Percentiles rank a stretch among this genome's conserved stretches.
Conservation (phyloP, 2,329 filamentous ascomycete genomes). For the Cladophialophora immunda region DNA sequence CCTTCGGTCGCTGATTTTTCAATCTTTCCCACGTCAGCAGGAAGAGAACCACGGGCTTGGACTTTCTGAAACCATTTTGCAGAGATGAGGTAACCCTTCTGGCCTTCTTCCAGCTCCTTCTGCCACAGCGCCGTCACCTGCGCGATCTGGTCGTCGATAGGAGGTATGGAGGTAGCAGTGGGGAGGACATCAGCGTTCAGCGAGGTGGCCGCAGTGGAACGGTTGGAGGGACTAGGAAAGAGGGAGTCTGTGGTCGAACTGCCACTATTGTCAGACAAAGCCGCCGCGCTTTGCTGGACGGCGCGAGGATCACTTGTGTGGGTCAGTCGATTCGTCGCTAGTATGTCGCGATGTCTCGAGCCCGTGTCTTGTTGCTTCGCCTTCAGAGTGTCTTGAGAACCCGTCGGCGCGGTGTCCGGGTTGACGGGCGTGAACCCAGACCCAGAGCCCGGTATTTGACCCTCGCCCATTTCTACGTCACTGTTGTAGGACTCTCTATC, state of each 20-base stretch:
- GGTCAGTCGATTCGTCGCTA: conserved; percentile 29
- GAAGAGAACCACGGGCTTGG: conserved; percentile 69
- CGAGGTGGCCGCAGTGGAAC: conserved; percentile 46
- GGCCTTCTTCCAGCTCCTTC: conserved; percentile 69
- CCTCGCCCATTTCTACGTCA: conserved; percentile 47
- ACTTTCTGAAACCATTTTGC: conserved; percentile 80
- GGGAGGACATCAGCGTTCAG: conserved; percentile 40
- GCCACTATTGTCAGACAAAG: conserved; percentile 42
- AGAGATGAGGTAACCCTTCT: conserved; percentile 80
- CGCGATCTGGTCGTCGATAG: conserved; percentile 75
- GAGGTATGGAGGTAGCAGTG: conserved; percentile 47
- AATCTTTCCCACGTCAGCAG: conserved; percentile 57
- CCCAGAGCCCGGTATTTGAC: conserved; percentile 10
- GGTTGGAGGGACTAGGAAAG: conserved; percentile 51
- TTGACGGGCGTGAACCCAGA: conserved; percentile 26
- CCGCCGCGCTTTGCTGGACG: conserved; percentile 36
- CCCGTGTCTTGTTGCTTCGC: conserved; percentile 38
- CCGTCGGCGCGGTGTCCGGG: conserved; percentile 21
- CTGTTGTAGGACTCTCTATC: conserved; percentile 41
- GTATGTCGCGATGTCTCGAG: conserved; percentile 35
- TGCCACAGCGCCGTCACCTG: conserved; percentile 69
- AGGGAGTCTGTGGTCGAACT: conserved; percentile 48
- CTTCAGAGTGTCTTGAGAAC: conserved; percentile 30
- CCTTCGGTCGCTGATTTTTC: conserved; percentile 69
- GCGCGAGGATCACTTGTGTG: conserved; percentile 53